Base-by-base conservation (phyloP, 2,329 filamentous ascomycete genomes). In the Aureobasidium sp. region DNA sequence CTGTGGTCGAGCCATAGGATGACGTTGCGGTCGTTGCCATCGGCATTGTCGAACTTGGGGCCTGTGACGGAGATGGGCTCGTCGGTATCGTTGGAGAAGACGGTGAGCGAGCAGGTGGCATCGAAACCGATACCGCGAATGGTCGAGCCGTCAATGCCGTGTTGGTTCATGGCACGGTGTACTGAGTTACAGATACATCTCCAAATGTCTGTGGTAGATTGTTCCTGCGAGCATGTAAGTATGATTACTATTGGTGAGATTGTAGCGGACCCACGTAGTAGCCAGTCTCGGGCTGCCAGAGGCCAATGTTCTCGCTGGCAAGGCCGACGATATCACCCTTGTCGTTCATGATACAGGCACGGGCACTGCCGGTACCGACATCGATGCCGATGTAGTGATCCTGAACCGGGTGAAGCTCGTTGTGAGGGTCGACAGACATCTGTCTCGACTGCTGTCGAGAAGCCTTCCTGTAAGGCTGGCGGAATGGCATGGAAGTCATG, bases 171-270 rank as follows among this genome's bases (percentile, higher is more conserved):
- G 48, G 92, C 91, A 58, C 86, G 83, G 69, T 91, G 88, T 41
- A 97, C 91, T 45, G 91, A 94, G 64, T 85, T 82, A 78, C 92
- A 96, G 73, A 99, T 96, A 76, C 91, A 93, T 66, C 86, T 83
- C 94, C 94, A 99, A 71, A 99, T 99, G 74, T 99, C 90, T 57
- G 86, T 90, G 0, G 94, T 97, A 16, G 93, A 97, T 93, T 99
- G 94, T 79, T 99, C 94, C 91, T 88, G 64, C 9, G 13, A 16
- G 34, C n/a, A 1, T 10, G 27, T 57, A 4, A 57, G 44, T 27
- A 14, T 5, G 0, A 5, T 7, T 39, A 14, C 4, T 14, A 27
- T 3, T 2, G 4, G 6, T 6, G 10, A 57, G 16, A 39, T 21
- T 49, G 7, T 11, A 25, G 39, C 14, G 25, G 34, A 66, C 73